Base-by-base conservation (phyloP, 1,139 yeast species). In the Lodderomyces elongisporus region DNA sequence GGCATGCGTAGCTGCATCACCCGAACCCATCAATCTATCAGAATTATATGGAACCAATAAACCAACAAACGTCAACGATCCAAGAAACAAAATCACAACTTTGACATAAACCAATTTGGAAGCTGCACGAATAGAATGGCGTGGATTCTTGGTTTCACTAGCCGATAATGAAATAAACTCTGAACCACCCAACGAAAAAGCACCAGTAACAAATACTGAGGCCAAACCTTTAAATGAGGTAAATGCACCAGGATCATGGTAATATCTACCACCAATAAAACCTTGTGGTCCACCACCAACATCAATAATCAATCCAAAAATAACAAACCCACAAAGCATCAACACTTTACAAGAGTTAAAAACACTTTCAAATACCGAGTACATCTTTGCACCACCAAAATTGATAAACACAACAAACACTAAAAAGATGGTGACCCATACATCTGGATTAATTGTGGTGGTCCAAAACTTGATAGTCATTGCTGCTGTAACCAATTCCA, bases 401-500 rank as follows among this genome's bases (percentile, higher is more conserved):
- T 59, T 60, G 22, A 60, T 54, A 12, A 42, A 46, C 29, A 58
- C 45, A 35, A 59, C 55, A 12, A 56, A 37, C 3, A 52, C 39
- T 43, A 58, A 57, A 39, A 59, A 59, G 8, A 60, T 49, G 4
- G 58, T 52, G 5, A 58, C 64, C 46, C 55, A 58, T 10, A 51
- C 58, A 34, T 58, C 63, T 9, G 62, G 55, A 30, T 58, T 56
- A 1, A 56, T 47, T 2, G 45, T 33, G 3, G 47, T 44, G 25
- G 52, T 47, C 66, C 66, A 60, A 33, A 49, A 60, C 17, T 48
- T 47, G 15, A 62, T 56, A 7, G 67, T 60, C 36, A 62, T 58
- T 2, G 67, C 51, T 6, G 66, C 67, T 20, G 68, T 61, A 20
- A 62, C 68, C 44, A 62, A 52, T 45, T 62, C 68, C 37, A 62